These are phyloP conservation scores for Musa balbisiana DNA, from an alignment of 202 grass and related monocot genomes.

Conservation along the genomic window DNA sequence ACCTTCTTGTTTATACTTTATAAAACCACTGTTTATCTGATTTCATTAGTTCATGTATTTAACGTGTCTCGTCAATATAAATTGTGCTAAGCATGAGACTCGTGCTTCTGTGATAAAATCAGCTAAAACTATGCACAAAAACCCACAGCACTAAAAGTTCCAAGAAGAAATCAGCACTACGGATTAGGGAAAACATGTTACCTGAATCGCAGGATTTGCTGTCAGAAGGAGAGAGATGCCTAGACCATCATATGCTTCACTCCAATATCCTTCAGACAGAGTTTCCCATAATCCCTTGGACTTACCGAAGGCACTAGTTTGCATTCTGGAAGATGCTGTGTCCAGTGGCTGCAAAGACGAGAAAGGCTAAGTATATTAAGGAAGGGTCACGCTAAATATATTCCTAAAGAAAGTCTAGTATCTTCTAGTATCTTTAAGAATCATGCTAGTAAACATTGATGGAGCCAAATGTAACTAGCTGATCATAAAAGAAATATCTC, in stretches of 20 bases:
- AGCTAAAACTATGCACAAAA: too few relatives aligned
- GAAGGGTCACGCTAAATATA: too few relatives aligned
- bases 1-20: neutral
- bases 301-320: constrained; percentile 97
- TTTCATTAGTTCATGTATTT: too few relatives aligned
- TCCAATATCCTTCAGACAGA: constrained; percentile 70
- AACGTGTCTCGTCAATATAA: too few relatives aligned
- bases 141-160: too few relatives aligned
- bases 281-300: constrained; percentile 77
- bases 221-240: constrained; percentile 92
- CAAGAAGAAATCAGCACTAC: too few relatives aligned
- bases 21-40: neutral
- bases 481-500: neutral
- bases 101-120: too few relatives aligned
- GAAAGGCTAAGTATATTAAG: too few relatives aligned
- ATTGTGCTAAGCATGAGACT: neutral
- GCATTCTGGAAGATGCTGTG: constrained; percentile 94
- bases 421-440: too few relatives aligned
- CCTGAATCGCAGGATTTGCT: constrained; percentile 98
- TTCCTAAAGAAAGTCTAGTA: too few relatives aligned
- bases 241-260: constrained; percentile 79
- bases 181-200: constrained; percentile 25
- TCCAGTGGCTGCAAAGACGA: constrained; percentile 58
- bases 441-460: neutral
- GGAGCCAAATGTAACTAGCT: constrained; percentile 1